Evolutionary conservation across 768 basidiomycete species (phyloP).

Genomic region (Kwoniella sp.): DNA sequence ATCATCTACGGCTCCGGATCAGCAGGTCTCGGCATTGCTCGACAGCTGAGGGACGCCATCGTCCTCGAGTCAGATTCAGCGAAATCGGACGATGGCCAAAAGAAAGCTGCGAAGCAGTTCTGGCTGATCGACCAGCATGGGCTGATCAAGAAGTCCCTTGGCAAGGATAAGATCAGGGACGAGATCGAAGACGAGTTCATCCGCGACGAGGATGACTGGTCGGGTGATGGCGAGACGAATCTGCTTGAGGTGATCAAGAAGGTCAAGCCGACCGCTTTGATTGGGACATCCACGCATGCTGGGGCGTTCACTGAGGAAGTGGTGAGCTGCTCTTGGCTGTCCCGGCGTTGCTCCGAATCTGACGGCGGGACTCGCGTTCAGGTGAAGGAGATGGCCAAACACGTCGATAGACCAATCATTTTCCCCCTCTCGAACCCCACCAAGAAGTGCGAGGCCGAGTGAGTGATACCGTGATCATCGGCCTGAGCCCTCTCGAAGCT

Average conservation of each 20-base stretch:
- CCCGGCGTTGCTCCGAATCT: background rate
- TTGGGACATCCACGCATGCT: slow-evolving; percentile 74
- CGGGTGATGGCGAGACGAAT: slow-evolving; percentile 30
- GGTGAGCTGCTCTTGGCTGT: slow-evolving; percentile 48
- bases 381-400: slow-evolving; percentile 58
- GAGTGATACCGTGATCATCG: slow-evolving; percentile 6
- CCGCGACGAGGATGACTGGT: slow-evolving; percentile 56
- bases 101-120: slow-evolving; percentile 64
- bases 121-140: slow-evolving; percentile 70
- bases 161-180: slow-evolving; percentile 47
- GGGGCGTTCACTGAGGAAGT: slow-evolving; percentile 75
- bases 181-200: slow-evolving; percentile 59
- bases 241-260: slow-evolving; percentile 68
- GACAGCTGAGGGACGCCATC: slow-evolving; percentile 73
- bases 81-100: slow-evolving; percentile 12
- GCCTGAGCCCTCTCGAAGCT: background rate
- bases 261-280: slow-evolving; percentile 73
- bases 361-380: background rate
- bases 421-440: slow-evolving; percentile 82
- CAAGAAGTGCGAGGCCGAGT: slow-evolving; percentile 59
- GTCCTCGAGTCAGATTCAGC: slow-evolving; percentile 49
- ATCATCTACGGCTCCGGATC: slow-evolving; percentile 69
- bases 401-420: slow-evolving; percentile 71
- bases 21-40: slow-evolving; percentile 67
- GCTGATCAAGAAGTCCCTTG: slow-evolving; percentile 58